A percentile compares a stretch with the other conserved stretches of the same genome.
These are phyloP conservation scores for Zoysia japonica DNA, from an alignment of 176 grass and related monocot species.

Conservation along the genomic window DNA sequence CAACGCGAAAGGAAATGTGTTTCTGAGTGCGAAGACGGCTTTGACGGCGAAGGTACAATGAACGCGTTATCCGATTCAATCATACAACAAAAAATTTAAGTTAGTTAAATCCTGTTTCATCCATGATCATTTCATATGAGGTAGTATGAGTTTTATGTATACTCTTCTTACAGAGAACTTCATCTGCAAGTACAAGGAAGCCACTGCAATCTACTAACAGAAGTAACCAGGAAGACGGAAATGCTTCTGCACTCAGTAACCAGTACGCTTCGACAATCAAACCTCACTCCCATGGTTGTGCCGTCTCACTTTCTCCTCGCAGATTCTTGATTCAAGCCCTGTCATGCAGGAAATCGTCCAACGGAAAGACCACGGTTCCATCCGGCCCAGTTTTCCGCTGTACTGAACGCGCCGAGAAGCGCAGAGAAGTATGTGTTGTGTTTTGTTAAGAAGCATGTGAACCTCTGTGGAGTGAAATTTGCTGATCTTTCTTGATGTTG, in stretches of 20 bases:
- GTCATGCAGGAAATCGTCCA: constrained; percentile 44
- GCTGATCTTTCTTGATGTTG: not conserved
- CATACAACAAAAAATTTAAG: too few species aligned
- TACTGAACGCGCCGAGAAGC: constrained; percentile 81
- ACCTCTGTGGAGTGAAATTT: not conserved
- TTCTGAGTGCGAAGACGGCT: constrained; percentile 27
- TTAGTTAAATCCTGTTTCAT: too few species aligned
- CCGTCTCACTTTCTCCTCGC: not conserved
- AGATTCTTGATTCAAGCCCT: constrained; percentile 1
- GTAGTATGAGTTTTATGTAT: too few species aligned
- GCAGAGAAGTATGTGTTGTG: constrained; percentile 68
- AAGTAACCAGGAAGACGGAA: constrained; percentile 32
- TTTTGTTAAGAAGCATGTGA: constrained; percentile 6
- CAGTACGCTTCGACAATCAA: constrained; percentile 8
- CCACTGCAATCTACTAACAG: constrained; percentile 39
- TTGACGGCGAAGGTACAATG: constrained; percentile 20
- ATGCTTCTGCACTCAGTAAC: constrained; percentile 29
- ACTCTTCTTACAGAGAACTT: constrained; percentile 44
- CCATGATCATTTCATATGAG: too few species aligned
- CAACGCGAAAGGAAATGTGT: constrained; percentile 38
- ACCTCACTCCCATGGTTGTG: not conserved
- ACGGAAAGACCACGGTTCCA: constrained; percentile 58
- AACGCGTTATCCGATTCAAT: too few species aligned
- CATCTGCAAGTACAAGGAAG: constrained; percentile 44
- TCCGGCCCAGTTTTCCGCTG: constrained; percentile 74